A percentile compares a stretch with the other conserved stretches of the same genome.
These are phyloP conservation scores for Saturnispora sekii DNA, from an alignment of 805 yeast genomes.

Conservation along the genomic window DNA sequence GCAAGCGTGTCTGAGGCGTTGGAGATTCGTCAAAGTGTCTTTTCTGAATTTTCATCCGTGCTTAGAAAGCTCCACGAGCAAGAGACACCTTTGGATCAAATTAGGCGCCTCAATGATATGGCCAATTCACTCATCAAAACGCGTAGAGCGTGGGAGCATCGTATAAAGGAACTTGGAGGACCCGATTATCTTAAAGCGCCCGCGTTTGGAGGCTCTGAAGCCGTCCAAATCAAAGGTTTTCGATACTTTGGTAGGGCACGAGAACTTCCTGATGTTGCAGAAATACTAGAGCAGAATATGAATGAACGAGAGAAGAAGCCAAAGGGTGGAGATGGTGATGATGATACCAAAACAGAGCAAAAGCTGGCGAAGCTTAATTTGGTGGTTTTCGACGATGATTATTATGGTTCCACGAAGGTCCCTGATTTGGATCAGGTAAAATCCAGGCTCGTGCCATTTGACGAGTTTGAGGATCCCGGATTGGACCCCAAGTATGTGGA, in stretches of 20 bases:
- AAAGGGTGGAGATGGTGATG: slow-evolving; percentile 16
- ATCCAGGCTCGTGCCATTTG: neutral
- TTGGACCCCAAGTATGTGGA: slow-evolving; percentile 25
- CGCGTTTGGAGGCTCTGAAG: neutral
- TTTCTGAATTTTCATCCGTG: slow-evolving; percentile 53
- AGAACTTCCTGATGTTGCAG: slow-evolving; percentile 65
- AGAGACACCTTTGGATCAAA: slow-evolving; percentile 44
- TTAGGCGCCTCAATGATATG: slow-evolving; percentile 67
- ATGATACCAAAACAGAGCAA: slow-evolving; percentile 8
- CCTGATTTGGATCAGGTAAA: slow-evolving; percentile 17
- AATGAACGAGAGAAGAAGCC: slow-evolving; percentile 19
- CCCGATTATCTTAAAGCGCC: slow-evolving; percentile 37
- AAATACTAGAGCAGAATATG: slow-evolving; percentile 24
- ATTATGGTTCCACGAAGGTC: slow-evolving; percentile 13
- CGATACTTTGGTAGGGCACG: slow-evolving; percentile 78
- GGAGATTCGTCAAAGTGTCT: slow-evolving; percentile 53
- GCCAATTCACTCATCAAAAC: slow-evolving; percentile 60
- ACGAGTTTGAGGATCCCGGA: neutral
- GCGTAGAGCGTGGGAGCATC: slow-evolving; percentile 69
- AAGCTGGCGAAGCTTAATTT: slow-evolving; percentile 8
- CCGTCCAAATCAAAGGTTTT: slow-evolving; percentile 38
- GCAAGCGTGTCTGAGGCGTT: slow-evolving; percentile 52
- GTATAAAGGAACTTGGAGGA: slow-evolving; percentile 63
- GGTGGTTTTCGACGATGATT: slow-evolving; percentile 19
- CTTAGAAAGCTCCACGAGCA: slow-evolving; percentile 57